Evolutionary conservation across 78 protist species (phyloP).

Genomic region (Dictyostelium purpureum): DNA sequence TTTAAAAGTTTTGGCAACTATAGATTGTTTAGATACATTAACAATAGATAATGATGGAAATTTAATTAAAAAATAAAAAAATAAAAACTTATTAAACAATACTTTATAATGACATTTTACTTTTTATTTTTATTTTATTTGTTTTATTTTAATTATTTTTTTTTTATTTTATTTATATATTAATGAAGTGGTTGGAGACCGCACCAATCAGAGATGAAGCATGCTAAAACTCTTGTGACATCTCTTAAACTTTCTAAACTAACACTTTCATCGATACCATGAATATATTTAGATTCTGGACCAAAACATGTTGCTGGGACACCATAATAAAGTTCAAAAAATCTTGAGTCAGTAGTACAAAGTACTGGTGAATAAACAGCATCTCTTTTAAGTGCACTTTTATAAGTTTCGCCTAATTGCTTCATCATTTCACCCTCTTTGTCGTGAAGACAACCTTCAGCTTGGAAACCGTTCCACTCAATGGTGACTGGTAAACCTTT

Average conservation of each 20-base stretch:
- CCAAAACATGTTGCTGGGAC: constrained; percentile 70
- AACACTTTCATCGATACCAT: constrained; percentile 77
- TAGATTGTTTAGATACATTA: constrained; percentile 37
- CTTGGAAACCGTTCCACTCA: constrained; percentile 78
- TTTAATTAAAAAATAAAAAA: constrained; percentile 1
- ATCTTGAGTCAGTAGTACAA: constrained; percentile 68
- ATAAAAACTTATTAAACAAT: not conserved
- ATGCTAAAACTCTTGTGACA: constrained; percentile 59
- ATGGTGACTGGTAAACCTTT: constrained; percentile 8
- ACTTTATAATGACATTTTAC: not conserved
- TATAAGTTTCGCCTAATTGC: constrained; percentile 10
- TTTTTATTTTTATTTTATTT: not conserved
- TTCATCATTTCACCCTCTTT: not conserved
- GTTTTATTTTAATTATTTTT: not conserved
- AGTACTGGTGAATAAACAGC: constrained; percentile 25
- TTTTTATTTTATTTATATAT: not conserved
- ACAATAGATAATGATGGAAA: constrained; percentile 16
- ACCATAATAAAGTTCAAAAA: constrained; percentile 50
- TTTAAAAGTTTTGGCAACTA: constrained; percentile 43
- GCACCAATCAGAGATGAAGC: constrained; percentile 76
- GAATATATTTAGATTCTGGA: constrained; percentile 59
- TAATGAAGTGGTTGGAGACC: constrained; percentile 64
- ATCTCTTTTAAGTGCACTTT: constrained; percentile 3
- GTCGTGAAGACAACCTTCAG: constrained; percentile 38
- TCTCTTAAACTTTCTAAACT: constrained; percentile 56